Percentiles rank a stretch among this genome's conserved stretches.
These are phyloP conservation scores for Kwoniella newhampshirensis DNA, from an alignment of 768 basidiomycete genomes.

Conservation along the genomic window DNA sequence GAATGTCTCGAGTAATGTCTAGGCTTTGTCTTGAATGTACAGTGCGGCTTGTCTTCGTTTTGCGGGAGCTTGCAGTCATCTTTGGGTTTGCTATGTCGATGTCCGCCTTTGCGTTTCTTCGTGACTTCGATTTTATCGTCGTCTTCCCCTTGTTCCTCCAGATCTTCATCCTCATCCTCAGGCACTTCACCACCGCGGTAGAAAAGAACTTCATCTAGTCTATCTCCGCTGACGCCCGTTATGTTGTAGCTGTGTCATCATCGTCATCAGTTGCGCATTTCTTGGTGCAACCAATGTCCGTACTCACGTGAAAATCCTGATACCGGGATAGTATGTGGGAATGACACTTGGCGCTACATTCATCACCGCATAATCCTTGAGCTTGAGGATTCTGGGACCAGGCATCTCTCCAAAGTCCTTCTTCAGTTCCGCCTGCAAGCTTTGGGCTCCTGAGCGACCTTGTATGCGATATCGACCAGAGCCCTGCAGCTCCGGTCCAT, in stretches of 20 bases:
- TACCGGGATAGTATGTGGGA: constrained; percentile 80
- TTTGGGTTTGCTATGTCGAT: constrained; percentile 54
- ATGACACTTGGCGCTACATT: constrained; percentile 80
- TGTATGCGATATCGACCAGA: constrained; percentile 22
- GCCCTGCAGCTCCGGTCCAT: constrained; percentile 15
- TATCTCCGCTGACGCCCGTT: constrained; percentile 52
- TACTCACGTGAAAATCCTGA: constrained; percentile 69
- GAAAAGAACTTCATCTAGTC: constrained; percentile 19
- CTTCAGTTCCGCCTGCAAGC: constrained; percentile 58
- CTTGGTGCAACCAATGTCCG: not conserved
- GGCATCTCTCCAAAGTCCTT: constrained; percentile 68
- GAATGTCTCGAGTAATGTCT: constrained; percentile 60
- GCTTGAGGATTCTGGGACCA: constrained; percentile 57
- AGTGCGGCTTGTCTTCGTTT: constrained; percentile 52
- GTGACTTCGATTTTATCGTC: constrained; percentile 57
- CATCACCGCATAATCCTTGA: constrained; percentile 70
- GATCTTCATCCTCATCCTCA: constrained; percentile 18
- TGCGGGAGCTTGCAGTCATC: constrained; percentile 52
- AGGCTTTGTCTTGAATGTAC: constrained; percentile 55
- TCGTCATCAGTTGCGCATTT: not conserved
- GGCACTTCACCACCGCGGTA: constrained; percentile 28
- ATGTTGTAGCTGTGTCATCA: constrained; percentile 61
- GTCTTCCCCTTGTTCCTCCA: constrained; percentile 6
- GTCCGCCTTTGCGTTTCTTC: constrained; percentile 66
- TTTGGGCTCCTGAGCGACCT: constrained; percentile 55